Base-by-base conservation (phyloP, 805 yeast species). In the Alloascoidea hylecoeti region DNA sequence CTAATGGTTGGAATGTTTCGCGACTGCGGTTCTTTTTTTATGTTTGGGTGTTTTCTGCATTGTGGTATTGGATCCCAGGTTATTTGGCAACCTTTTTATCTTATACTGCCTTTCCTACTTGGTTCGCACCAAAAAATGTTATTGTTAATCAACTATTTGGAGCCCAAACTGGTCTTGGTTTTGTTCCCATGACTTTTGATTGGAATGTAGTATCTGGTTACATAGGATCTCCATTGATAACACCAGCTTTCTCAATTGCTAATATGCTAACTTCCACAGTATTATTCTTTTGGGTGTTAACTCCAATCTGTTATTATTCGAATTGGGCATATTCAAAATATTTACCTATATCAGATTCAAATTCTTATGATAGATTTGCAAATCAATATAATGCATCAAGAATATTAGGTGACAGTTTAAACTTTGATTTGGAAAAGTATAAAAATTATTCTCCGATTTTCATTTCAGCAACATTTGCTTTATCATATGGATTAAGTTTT, bases 1-100 rank as follows among this genome's bases (percentile, higher is more conserved):
- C 78, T 18, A 58, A 72, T 43, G 78, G 79, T 2, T 78, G 84
- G 83, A 68, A 57, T 34, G 64, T 75, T 32, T 63, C 75, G 3
- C 60, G 78, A 35, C 60, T 70, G 43, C 49, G 55, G 33, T 70
- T 74, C 47, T 75, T 75, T 52, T 40, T 58, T 17, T 41, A 57
- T 18, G 64, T 66, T 5, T 59, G 68, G 40, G 34, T 47, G 12
- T 49, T 50, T 15, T 55, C 66, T n/a, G 64, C 68, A 42, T 44
- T 63, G 2, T 76, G 72, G 64, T 65, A 68, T 45, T 75, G 76
- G 72, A 46, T 78, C 43, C 83, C 83, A 13, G 76, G 70, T 34
- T 75, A 60, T 50, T 55, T 78, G 32, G 71, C 73, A 55, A 64
- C 64, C 18, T 80, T 72, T 13, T 56, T 79, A 42, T 68, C 80